Conservation (phyloP, 441 rosid genomes). For the Adansonia grandidieri region DNA sequence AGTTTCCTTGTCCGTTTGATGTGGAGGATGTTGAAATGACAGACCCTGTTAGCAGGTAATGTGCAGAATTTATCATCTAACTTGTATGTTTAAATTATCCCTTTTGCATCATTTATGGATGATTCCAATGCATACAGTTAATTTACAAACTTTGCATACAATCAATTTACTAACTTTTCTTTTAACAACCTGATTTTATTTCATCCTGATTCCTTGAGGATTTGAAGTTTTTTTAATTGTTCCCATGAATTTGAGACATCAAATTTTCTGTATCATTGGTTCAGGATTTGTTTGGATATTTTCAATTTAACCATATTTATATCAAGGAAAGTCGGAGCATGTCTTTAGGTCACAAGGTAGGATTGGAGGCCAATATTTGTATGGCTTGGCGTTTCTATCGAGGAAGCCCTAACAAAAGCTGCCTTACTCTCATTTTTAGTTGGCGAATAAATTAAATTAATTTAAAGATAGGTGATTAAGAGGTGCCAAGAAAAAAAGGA, state of each 20-base stretch:
- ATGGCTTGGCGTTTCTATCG: not conserved
- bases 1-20: conserved; percentile 80
- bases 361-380: not conserved
- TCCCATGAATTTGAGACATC: not conserved
- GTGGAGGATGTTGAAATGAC: conserved; percentile 67
- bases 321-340: too few relatives aligned
- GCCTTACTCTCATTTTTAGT: not conserved
- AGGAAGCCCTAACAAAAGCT: not conserved
- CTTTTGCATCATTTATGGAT: conserved; percentile 14
- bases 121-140: not conserved
- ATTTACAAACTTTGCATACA: not conserved
- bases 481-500: not conserved
- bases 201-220: not conserved
- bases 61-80: conserved; percentile 7
- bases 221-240: not conserved
- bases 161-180: not conserved
- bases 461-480: not conserved
- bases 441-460: conserved; percentile 2
- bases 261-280: not conserved
- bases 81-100: conserved; percentile 8
- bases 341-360: too few relatives aligned
- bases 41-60: conserved; percentile 73
- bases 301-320: too few relatives aligned
- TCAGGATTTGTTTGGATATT: not conserved
- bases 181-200: not conserved